A percentile compares a stretch with the other conserved stretches of the same genome.
These are phyloP conservation scores for Debaryomycetaceae sp. DNA, from an alignment of 1,139 yeast genomes.

Conservation along the genomic window DNA sequence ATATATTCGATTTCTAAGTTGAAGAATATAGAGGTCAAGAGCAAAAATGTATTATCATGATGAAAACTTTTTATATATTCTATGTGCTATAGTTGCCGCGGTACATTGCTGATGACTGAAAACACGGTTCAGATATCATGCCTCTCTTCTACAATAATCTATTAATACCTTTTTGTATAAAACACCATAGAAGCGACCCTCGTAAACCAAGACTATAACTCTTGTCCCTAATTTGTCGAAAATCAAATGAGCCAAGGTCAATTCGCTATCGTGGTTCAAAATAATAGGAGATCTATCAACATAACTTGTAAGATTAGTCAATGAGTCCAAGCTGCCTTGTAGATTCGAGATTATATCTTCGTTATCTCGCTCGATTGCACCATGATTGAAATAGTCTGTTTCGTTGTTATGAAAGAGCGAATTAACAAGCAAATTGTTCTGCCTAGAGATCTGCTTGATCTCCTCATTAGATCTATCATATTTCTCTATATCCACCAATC, in stretches of 20 bases:
- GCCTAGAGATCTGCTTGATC: slow-evolving; percentile 8
- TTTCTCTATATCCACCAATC: slow-evolving; percentile 17
- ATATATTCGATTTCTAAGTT: slow-evolving; percentile 5
- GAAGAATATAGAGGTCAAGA: slow-evolving; percentile 3
- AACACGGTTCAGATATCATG: not conserved
- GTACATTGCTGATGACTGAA: too few relatives aligned
- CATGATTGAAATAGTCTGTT: slow-evolving; percentile 29
- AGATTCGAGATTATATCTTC: slow-evolving; percentile 8
- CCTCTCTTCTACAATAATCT: slow-evolving; percentile 34
- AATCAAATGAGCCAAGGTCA: slow-evolving; percentile 51
- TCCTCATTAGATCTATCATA: slow-evolving; percentile 11
- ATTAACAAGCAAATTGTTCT: slow-evolving; percentile 11
- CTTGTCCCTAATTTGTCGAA: slow-evolving; percentile 56
- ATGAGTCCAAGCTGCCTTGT: slow-evolving; percentile 17
- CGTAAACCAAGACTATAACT: slow-evolving; percentile 46
- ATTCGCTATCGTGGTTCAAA: slow-evolving; percentile 47
- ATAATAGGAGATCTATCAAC: slow-evolving; percentile 52
- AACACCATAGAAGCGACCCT: slow-evolving; percentile 51
- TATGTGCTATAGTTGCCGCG: too few relatives aligned
- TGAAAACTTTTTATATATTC: not conserved
- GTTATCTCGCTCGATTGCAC: slow-evolving; percentile 13
- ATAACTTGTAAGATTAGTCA: slow-evolving; percentile 39
- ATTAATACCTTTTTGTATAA: slow-evolving; percentile 56
- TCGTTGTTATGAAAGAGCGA: slow-evolving; percentile 5
- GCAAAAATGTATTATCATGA: not conserved